Base-by-base conservation (phyloP, 345 rosid species). In the Gossypium sturtianum region DNA sequence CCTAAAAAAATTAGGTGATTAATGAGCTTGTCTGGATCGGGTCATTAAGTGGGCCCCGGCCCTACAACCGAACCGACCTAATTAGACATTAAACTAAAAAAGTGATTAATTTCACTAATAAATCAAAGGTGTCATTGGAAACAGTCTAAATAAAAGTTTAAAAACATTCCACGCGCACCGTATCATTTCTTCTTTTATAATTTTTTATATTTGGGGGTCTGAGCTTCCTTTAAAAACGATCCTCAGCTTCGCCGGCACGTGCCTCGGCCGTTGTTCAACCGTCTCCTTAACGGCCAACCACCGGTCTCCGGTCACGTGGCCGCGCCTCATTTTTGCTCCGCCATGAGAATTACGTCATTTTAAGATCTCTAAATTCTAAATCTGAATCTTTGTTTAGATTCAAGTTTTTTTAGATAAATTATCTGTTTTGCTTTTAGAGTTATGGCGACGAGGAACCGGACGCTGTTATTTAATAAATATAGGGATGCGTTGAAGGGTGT, bases 371-470 rank as follows among this genome's bases (percentile, higher is more conserved):
- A 73, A 73, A 19, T 44, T 41, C 48, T 45, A 25, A 66, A 11
- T 66, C 77, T 75, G 60, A 75, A 77, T 77, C 69, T 19, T 44
- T 17, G 47, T 67, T 71, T 63, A 3, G 34, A 63, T 73, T 71
- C 41, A 5, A 34, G 41, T 5, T 34, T 34, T 29, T 34, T 34
- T 49, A 23, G 65, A 47, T 75, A 9, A 41, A 7, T 12, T 49
- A 2, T 38, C 12, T n/a, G 41, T 5, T 34, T 38, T 41, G 7
- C 12, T 38, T 60, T 75, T 54, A 10, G 54, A 75, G 78, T 27
- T 43, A 91, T 93, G 99, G 98, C 99, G 80, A 84, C 91, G 83
- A 86, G 98, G 82, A 95, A 91, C 53, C 87, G 93, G 67, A 93
- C 99, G 61, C 63, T 81, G 77, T 19, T 89, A 77, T 95, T 78